Evolutionary conservation across 139 green algal genomes (phyloP), one percentile per base, ranked within the genome.

Genomic region (Volvox africanus): DNA sequence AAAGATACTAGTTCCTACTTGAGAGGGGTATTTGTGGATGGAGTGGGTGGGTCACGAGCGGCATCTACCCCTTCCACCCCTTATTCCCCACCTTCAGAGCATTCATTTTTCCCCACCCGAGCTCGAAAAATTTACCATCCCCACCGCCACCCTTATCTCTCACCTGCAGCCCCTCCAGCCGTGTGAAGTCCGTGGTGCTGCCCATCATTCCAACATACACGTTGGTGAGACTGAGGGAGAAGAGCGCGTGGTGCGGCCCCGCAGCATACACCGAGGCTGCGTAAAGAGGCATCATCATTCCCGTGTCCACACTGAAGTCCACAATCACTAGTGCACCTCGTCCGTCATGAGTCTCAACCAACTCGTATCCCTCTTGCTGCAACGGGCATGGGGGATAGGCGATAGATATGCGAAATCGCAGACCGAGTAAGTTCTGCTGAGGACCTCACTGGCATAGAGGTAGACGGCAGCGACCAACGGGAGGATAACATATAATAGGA

Each of bases 281-380:
- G 85, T 65, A 80, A 77, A 86, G 26, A 12, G 50, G 73, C 80
- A 91, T 88, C 62, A 84, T 77, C 62, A 88, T 77, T n/a, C 89
- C 88, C 13, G 80, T 93, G 79, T 94, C 92, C 36, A 94, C 92
- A n/a, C 93, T 83, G 88, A 97, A 97, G 91, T 98, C 95, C 44
- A 98, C 96, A 44, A 98, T 94, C 9, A 99, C 86, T 73, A 99
- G 96, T 0, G 96, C 95, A 19, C 93, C 95, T 0, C 89, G 88
- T 62, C 92, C 89, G 68, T 98, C 96, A 69, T 98, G 97, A 0
- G 97, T 98, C 88, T 96, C 93, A 18, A 99, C 69, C 80, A 99
- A 93, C 92, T 97, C 96, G 92, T 99, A 99, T 1, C 96, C 93
- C 50, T 95, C 90, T 95, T 97, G 91, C 93, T 96, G 93, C 75